Evolutionary conservation across 2,329 filamentous ascomycete genomes (phyloP).

Genomic region (Ophiocordyceps camponoti-rufipedis): DNA sequence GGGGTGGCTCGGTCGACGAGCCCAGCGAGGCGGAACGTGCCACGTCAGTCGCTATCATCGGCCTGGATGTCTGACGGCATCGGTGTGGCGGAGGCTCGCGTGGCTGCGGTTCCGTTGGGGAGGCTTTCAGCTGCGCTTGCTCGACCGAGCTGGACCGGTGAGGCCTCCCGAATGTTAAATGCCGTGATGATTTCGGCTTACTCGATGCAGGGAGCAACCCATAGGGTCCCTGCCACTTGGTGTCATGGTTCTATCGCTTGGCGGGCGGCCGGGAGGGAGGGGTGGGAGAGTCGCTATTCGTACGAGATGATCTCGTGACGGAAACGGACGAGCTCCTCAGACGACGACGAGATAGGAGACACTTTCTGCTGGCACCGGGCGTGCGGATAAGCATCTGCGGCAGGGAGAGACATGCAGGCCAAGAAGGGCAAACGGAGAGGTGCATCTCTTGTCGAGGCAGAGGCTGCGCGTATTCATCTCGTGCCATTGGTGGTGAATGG

Average conservation of each 20-base stretch:
- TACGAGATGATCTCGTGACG: too few relatives aligned
- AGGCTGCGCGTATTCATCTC: neutral
- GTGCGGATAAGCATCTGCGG: slow-evolving; percentile 1
- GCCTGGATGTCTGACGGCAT: slow-evolving; percentile 2
- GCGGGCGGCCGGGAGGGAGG: neutral
- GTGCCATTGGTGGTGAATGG: neutral
- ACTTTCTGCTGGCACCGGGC: neutral
- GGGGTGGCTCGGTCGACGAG: neutral
- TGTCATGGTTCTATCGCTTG: neutral
- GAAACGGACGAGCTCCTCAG: too few relatives aligned
- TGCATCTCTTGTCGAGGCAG: neutral
- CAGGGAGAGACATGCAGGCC: slow-evolving; percentile 3
- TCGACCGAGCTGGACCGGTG: too few relatives aligned
- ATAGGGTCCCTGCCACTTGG: neutral
- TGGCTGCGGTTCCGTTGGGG: neutral
- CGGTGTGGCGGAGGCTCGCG: neutral
- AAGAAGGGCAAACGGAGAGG: neutral
- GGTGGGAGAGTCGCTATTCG: too few relatives aligned
- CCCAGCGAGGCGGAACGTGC: slow-evolving; percentile 17
- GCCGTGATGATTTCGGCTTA: too few relatives aligned
- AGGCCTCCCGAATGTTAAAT: too few relatives aligned
- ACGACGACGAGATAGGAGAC: neutral
- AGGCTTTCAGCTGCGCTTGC: neutral
- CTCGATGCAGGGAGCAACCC: too few relatives aligned
- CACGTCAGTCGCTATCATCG: slow-evolving; percentile 17